Conservation (phyloP, 805 yeast genomes). For the Saccharomycopsis babjevae region DNA sequence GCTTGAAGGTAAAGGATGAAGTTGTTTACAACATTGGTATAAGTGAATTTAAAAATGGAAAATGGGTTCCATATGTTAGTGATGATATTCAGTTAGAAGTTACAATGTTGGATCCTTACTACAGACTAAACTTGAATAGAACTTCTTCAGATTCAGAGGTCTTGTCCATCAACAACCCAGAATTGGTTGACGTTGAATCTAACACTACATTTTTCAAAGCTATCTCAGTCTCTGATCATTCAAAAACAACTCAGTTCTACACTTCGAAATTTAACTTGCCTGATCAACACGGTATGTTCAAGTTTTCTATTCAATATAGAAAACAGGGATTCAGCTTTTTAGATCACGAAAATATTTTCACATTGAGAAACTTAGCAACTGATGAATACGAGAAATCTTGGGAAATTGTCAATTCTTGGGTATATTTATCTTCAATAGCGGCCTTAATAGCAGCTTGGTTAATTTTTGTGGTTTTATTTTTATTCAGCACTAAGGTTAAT, state of each 20-base stretch:
- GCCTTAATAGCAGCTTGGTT: conserved; percentile 72
- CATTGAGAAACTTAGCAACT: conserved; percentile 89
- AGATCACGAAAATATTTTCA: conserved; percentile 54
- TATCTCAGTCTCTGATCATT: not conserved
- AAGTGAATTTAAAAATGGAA: conserved; percentile 34
- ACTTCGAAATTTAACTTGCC: conserved; percentile 56
- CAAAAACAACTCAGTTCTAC: conserved; percentile 8
- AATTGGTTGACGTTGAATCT: not conserved
- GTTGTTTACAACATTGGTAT: conserved; percentile 43
- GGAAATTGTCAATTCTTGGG: conserved; percentile 91
- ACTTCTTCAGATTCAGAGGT: conserved; percentile 22
- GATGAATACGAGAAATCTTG: conserved; percentile 91
- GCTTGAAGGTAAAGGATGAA: conserved; percentile 69
- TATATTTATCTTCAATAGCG: conserved; percentile 63
- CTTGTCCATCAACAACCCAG: conserved; percentile 11
- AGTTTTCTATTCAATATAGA: conserved; percentile 68
- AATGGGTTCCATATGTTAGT: conserved; percentile 62
- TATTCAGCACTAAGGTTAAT: conserved; percentile 8
- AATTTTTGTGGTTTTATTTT: conserved; percentile 56
- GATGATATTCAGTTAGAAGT: conserved; percentile 73
- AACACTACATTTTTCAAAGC: conserved; percentile 11
- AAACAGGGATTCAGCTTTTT: conserved; percentile 68
- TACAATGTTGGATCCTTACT: conserved; percentile 90
- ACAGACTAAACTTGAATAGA: conserved; percentile 55
- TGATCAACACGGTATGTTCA: conserved; percentile 95